Evolutionary conservation across 1,284 basidiomycete genomes (phyloP).

Genomic region (Exobasidium cylindrosporum): DNA sequence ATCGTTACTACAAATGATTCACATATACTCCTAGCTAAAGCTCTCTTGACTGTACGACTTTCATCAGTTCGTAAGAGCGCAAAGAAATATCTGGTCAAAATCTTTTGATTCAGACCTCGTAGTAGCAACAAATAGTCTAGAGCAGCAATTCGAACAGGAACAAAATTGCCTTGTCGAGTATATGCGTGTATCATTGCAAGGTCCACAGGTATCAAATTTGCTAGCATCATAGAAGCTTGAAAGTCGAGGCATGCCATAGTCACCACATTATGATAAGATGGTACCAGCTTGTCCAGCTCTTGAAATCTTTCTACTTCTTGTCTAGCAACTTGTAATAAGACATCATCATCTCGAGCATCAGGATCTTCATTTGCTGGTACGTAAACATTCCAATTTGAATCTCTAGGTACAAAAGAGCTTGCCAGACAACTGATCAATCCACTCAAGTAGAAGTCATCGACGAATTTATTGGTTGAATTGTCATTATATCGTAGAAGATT

Average conservation of each 20-base stretch:
- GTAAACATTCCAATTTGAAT: slow-evolving; percentile 26
- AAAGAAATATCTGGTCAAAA: slow-evolving; percentile 79
- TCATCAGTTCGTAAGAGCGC: slow-evolving; percentile 84
- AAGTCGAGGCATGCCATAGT: slow-evolving; percentile 66
- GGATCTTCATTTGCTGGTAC: slow-evolving; percentile 34
- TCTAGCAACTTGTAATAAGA: slow-evolving; percentile 33
- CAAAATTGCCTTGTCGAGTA: slow-evolving; percentile 73
- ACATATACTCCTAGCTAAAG: slow-evolving; percentile 79
- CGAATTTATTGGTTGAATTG: slow-evolving; percentile 87
- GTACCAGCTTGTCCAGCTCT: slow-evolving; percentile 89
- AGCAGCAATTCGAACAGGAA: slow-evolving; percentile 82
- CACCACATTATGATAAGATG: slow-evolving; percentile 89
- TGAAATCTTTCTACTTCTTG: slow-evolving; percentile 76
- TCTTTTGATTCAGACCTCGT: slow-evolving; percentile 63
- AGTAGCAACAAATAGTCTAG: slow-evolving; percentile 90
- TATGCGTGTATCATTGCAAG: slow-evolving; percentile 78
- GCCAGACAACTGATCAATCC: slow-evolving; percentile 79
- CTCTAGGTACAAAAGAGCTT: slow-evolving; percentile 64
- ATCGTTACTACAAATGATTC: slow-evolving; percentile 83
- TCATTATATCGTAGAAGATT: slow-evolving; percentile 90
- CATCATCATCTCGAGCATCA: slow-evolving; percentile 36
- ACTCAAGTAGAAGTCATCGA: slow-evolving; percentile 87
- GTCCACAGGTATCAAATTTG: slow-evolving; percentile 71
- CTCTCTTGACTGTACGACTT: slow-evolving; percentile 75
- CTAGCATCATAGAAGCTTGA: slow-evolving; percentile 33